Evolutionary conservation across 768 basidiomycete species (phyloP), one percentile per base, ranked within the genome.

Genomic region (Leccinum subtestaceum): DNA sequence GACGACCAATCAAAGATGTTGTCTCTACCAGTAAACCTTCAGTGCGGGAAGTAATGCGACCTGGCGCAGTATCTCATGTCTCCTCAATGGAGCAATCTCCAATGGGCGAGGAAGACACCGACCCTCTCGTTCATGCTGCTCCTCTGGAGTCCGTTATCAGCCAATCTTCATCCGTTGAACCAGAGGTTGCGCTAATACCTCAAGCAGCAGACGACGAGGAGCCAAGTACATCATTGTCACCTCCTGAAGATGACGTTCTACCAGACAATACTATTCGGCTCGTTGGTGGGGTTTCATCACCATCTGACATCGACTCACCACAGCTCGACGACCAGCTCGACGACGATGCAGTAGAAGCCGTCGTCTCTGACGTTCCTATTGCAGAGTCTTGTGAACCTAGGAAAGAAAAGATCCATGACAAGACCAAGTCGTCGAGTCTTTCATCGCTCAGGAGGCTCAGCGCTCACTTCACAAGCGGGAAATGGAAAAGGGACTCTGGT

Each of bases 381-480:
- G 71, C 70, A 36, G 72, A 70, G 21, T 74, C 80, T 6, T 68
- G 61, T 1, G 62, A 55, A 25, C 49, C 60, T 32, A 70, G 68
- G 57, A 78, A 79, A 65, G 72, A 57, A 31, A 63, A 58, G 55
- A 67, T 80, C 45, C 81, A 82, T 40, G 81, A 76, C 71, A 86
- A 84, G 75, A 82, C 77, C 60, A 84, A 79, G 57, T 60, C 69
- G 69, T 65, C 73, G 31, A 85, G 85, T 68, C 76, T 82, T 52
- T 74, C 85, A 48, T 76, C 82, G 48, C 71, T 87, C 61, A 88
- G 85, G 74, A 82, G 81, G 65, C 67, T 87, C 25, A 80, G 82
- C 50, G 72, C 77, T 46, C 69, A 65, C 47, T 57, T 75, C 29
- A 64, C 77, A 23, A 76, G 76, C 36, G 76, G 75, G 34, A 73